phyloP scores from a whole-genome alignment of 2,329 filamentous ascomycete genomes.

The Whalleya microplaca region DNA sequence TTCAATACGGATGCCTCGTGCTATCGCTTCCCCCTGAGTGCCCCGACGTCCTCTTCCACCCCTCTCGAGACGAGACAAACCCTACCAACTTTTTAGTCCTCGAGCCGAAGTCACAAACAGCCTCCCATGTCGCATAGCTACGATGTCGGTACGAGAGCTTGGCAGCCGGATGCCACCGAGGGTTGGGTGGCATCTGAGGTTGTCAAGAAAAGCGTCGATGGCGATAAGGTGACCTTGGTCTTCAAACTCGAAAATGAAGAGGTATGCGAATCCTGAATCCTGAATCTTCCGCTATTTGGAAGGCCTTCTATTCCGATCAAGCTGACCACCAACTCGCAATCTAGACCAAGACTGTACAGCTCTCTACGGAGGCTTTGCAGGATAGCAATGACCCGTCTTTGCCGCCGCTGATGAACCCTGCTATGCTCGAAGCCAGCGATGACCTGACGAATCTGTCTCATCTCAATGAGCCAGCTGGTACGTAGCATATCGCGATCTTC shows the following conservation, averaged over 20 bases:
- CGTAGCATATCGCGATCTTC: conserved; percentile 9
- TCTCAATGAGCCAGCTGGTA: conserved; percentile 96
- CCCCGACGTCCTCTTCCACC: conserved; percentile 14
- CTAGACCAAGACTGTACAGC: conserved; percentile 79
- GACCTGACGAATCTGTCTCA: conserved; percentile 97
- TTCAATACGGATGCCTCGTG: conserved; percentile 36
- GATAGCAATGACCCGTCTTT: conserved; percentile 77
- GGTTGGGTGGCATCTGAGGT: conserved; percentile 98
- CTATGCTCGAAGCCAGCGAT: conserved; percentile 97
- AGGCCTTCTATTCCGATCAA: not conserved
- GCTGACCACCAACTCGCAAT: conserved; percentile 24
- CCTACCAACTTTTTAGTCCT: conserved; percentile 11
- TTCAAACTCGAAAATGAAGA: conserved; percentile 93
- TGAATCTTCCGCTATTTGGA: not conserved
- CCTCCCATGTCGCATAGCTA: conserved; percentile 85
- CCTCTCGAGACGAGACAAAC: conserved; percentile 25
- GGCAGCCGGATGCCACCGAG: conserved; percentile 95
- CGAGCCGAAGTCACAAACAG: conserved; percentile 22
- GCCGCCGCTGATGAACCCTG: conserved; percentile 95
- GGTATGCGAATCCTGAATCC: conserved; percentile 53
- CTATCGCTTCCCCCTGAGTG: conserved; percentile 29
- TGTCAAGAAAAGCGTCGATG: conserved; percentile 79
- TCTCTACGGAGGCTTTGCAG: conserved; percentile 75
- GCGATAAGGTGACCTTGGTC: conserved; percentile 82
- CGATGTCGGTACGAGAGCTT: conserved; percentile 95